A percentile compares a stretch with the other conserved stretches of the same genome.
Evolutionary conservation across 139 green algal species (phyloP).

Genomic region (Ostreobium quekettii): DNA sequence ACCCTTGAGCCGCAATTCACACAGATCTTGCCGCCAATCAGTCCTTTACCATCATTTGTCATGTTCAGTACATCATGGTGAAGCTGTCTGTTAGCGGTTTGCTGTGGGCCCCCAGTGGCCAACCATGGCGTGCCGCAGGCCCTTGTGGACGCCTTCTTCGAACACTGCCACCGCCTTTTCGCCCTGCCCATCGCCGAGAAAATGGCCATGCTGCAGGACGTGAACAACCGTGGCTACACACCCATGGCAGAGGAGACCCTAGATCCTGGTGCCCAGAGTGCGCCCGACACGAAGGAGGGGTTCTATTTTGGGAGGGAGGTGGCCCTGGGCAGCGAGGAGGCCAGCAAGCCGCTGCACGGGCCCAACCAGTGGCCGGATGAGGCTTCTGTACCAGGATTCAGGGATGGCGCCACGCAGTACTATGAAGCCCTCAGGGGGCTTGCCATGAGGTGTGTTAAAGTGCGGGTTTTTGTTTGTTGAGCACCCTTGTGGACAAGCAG

Average conservation of each 20-base stretch:
- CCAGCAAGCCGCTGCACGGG: slow-evolving; percentile 66
- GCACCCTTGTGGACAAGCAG: no score
- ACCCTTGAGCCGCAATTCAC: no score
- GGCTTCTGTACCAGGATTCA: slow-evolving; percentile 46
- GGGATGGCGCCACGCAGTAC: slow-evolving; percentile 41
- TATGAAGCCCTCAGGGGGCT: slow-evolving; percentile 35
- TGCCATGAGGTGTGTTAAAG: slow-evolving; percentile 24
- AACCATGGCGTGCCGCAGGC: slow-evolving; percentile 61
- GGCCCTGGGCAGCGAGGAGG: slow-evolving; percentile 36
- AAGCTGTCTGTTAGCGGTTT: no score
- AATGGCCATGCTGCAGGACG: slow-evolving; percentile 23
- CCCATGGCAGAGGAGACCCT: slow-evolving; percentile 76
- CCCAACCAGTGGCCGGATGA: slow-evolving; percentile 81
- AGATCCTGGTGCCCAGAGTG: slow-evolving; percentile 46
- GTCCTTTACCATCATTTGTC: no score
- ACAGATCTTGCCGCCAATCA: no score
- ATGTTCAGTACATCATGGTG: no score
- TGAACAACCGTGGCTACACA: slow-evolving; percentile 58
- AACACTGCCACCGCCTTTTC: slow-evolving; percentile 60
- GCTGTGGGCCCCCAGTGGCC: no score
- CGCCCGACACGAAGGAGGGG: slow-evolving; percentile 83
- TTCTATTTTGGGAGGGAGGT: slow-evolving; percentile 69
- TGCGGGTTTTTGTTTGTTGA: no score
- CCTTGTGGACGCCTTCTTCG: slow-evolving; percentile 45
- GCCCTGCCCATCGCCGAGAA: slow-evolving; percentile 60